Base-by-base conservation (phyloP, 2,329 filamentous ascomycete species). In the Monascus ruber region DNA sequence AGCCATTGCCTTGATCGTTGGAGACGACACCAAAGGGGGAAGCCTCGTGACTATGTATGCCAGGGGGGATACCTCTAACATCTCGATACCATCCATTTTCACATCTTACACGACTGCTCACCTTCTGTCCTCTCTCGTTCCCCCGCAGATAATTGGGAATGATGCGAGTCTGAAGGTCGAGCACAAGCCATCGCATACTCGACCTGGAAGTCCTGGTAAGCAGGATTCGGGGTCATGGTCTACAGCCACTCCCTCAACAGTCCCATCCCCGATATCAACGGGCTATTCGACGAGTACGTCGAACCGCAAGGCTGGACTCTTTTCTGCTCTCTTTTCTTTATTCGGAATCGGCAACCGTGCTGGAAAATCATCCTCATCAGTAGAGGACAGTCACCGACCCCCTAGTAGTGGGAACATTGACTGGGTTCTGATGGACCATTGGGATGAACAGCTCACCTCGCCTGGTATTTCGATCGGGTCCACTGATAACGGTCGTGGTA, bases 11-110 rank as follows among this genome's bases (percentile, higher is more conserved):
- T 70, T 98, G 43, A 93, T 98, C 47, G 88, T 98, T 3, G 91
- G 91, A 25, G 91, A 98, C 60, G 84, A 95, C 59, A 82, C 85
- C 42, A 83, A 85, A 44, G 89, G 89, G 34, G 88, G 87, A 4
- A 83, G 83, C 29, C 68, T 98, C 44, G 85, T 96, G 37, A 91
- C 93, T 51, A 98, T 98, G 91, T 96, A 94, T 60, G 91, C 91
- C n/a, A 79, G 85, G 53, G 91, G 89, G 31, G 88, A 96, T 56
- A 94, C 89, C 3, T 93, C 88, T 28, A 94, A 95, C 54, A 77
- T 96, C 48, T 86, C 86, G 1, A 95, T 98, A 39, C 88, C 91
- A 1, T 85, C 91, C 0, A 73, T 96, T 6, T 98, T 98, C 62
- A 96, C 91, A 0, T 93, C 89, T 0, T 79, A 91, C 51, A 96